Evolutionary conservation across 1,139 yeast genomes (phyloP), one percentile per base, ranked within the genome.

Genomic region (Starmera stellimalicola): DNA sequence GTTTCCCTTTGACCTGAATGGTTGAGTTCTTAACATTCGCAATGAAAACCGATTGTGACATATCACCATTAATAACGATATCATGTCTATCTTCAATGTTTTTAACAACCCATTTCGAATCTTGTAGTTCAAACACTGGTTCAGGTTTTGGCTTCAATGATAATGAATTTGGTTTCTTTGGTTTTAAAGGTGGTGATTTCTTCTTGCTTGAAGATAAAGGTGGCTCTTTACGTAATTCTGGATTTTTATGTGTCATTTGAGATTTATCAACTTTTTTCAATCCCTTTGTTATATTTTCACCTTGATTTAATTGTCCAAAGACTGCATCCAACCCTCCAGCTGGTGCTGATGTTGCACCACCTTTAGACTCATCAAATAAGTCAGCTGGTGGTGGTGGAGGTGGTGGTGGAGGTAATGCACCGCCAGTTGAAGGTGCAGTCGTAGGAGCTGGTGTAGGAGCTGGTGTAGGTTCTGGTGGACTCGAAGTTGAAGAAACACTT

Each of bases 211-310:
- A 22, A 22, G 25, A 22, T 8, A 22, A 22, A n/a, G 25, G 12
- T 0, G 68, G 59, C 3, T 68, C 55, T 9, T 66, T 69, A 52
- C 94, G 78, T 47, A 85, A 65, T 29, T 68, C 79, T 5, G 96
- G 96, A 58, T 87, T 87, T 62, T 87, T 88, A 60, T 87, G 96
- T 22, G 95, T 85, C 93, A 84, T 85, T 60, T 87, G 83, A 15
- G 94, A 80, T 60, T 77, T 83, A 47, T 87, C 96, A 29, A 91
- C 97, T 59, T 91, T 91, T 55, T 80, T 84, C 49, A 93, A 73
- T 5, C 87, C 83, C 19, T 88, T 65, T 3, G 97, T 88, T 49
- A 93, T 80, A 27, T 62, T 62, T 44, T 77, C 83, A 37, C 99
- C 99, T 60, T 78, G 70, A 61, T 80, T 88, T 42, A 93, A 66